Base-by-base conservation (phyloP, 2,329 filamentous ascomycete species). In the Aspergillus nomiae region DNA sequence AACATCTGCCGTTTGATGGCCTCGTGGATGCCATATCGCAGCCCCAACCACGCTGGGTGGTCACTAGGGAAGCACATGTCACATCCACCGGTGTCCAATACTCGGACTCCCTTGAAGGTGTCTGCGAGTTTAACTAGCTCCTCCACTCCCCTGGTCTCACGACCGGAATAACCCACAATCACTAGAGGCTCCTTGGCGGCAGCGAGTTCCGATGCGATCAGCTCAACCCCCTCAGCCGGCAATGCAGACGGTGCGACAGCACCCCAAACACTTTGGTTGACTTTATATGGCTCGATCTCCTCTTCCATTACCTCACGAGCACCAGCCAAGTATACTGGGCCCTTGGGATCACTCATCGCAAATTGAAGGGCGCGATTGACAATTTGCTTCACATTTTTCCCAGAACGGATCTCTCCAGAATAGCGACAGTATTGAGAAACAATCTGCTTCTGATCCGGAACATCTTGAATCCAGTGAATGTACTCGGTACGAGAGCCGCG, bases 361-460 rank as follows among this genome's bases (percentile, higher is more conserved):
- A 95, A 96, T 69, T 92, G 91, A 61, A 96, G 77, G 0, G 92
- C 92, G 1, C 92, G 89, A 73, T 92, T 92, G 64, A 96, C 91
- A 79, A 96, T 89, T 80, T 96, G 92, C 82, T 96, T 96, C 64
- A 96, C 87, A 71, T 96, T 96, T 73, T 86, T 86, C 19, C 92
- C 92, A 2, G 90, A 90, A 80, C 93, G 94, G 76, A 96, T 89
- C 80, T 96, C 93, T 4, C 85, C 92, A 0, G 89, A 81, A 72
- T 95, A 96, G 11, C 92, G 86, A 75, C 93, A 96, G 77, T 96
- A 96, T 79, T 96, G 92, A 0, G 86, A 82, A 4, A 96, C 82
- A 63, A 96, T 94, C 70, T 88, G 85, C 75, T 90, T 92, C 76
- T 94, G 92, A 71, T 94, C 90, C 0, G 90, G 91, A 3, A 93